Base-by-base conservation (phyloP, 306 rosid species). In the Trifolium fragiferum region DNA sequence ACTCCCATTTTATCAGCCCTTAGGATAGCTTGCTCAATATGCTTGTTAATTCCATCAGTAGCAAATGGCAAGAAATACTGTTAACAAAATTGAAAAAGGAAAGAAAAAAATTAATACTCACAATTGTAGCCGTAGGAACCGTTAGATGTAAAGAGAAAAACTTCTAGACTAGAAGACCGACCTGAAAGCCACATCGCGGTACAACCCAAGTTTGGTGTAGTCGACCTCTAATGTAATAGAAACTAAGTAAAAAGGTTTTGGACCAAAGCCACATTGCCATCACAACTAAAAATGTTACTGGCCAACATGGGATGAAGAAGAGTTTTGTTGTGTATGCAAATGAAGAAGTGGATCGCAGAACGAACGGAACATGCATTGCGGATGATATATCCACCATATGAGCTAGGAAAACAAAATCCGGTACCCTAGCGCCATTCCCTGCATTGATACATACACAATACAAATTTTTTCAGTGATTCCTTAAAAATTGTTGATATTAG, bases 21-120 rank as follows among this genome's bases (percentile, higher is more conserved):
- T 4, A 92, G 84, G 47, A 95, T 95, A 58, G 99, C 96, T 21
- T 80, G 62, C 73, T 95, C 99, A 76, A 95, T 95, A 10, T 86
- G 98, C 25, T 90, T 87, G 68, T 95, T 95, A 78, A 95, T 95
- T 53, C 99, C 97, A 8, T 81, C 87, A 6, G 87, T 74, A 59
- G 99, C 99, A 89, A 90, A 90, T 70, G 99, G 98, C 76, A 95
- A 74, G 89, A 95, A 92, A 78, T 95, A 95, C 99, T 95, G 86
- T 55, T 55, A 21, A 58, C 27, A 59, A 72, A 8, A 72, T 21
- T 33, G 33, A 23, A 70, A 38, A 10, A 23, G 0, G 4, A 43
- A 1, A 4, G 8, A n/a, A 0, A 53, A 51, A 27, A 51, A 68
- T 23, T 0, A 37, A 8, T 8, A 80, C 20, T 68, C 7, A 51